Evolutionary conservation across 495 filamentous ascomycete species (phyloP), one percentile per base, ranked within the genome.

Genomic region (Hyphodiscus hymeniophilus): DNA sequence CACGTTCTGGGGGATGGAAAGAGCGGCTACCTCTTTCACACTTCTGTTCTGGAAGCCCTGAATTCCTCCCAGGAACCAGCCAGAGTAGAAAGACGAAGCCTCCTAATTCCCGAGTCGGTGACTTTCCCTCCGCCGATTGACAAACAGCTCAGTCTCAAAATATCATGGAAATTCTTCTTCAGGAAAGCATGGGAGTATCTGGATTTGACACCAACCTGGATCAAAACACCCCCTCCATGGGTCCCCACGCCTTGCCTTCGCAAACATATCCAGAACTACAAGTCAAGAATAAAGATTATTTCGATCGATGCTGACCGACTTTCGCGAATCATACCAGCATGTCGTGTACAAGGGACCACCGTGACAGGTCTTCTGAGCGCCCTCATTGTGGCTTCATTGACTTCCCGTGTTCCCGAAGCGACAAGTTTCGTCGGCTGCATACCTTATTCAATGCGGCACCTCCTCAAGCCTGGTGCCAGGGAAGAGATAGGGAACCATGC

Each of bases 1-100:
- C 61, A 64, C 28, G 59, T 50, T 10, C 42, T 60, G 23, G 33
- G 13, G 1, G 61, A 64, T 45, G 61, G 61, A 21, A 23, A 55
- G 20, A 60, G 61, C 39, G 61, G 55, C 1, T 53, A 57, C 42
- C 48, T 57, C 11, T 64, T 64, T 40, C 57, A 58, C 23, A 31
- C 52, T 38, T 45, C 48, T 13, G 32, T 64, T 15, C 22, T 59
- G 16, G 46, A 45, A 39, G 58, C 46, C 6, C 41, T 64, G 17
- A 54, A 60, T 36, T 23, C 16, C 3, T 16, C 17, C 2, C 26
- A 38, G 4, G n/a, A n/a, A n/a, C n/a, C n/a, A n/a, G n/a, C n/a
- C n/a, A n/a, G n/a, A n/a, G n/a, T n/a, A n/a, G 11, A 5, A 11
- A 35, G 44, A 18, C 43, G 43, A 23, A 36, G 40, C 26, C 8